These are phyloP conservation scores for Citrus maxima DNA, from an alignment of 345 rosid genomes.

Conservation along the genomic window DNA sequence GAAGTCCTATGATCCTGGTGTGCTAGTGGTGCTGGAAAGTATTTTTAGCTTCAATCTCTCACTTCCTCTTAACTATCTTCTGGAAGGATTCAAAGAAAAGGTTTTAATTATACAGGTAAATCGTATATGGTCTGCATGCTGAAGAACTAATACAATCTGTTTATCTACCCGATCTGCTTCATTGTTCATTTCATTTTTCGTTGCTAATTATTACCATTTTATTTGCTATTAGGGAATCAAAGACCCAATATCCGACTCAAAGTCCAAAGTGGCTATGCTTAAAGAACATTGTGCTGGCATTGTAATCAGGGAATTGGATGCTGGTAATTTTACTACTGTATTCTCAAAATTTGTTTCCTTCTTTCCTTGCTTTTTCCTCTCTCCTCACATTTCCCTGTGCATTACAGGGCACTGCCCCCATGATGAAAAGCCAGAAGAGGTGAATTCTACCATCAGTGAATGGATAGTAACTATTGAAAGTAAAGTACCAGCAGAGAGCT, in stretches of 20 bases:
- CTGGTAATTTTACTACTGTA: constrained; percentile 40
- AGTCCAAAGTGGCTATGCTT: constrained; percentile 59
- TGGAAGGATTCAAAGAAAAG: constrained; percentile 53
- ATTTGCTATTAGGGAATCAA: constrained; percentile 60
- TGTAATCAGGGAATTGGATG: constrained; percentile 53
- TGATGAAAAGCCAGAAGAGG: constrained; percentile 71
- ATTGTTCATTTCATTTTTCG: not conserved
- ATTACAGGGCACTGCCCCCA: constrained; percentile 81
- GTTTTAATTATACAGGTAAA: constrained; percentile 72
- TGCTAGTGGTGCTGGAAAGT: constrained; percentile 68
- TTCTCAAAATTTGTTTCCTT: constrained; percentile 1
- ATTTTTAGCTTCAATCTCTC: constrained; percentile 81
- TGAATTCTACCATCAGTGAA: constrained; percentile 47
- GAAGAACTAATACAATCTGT: not conserved
- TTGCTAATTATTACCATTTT: not conserved
- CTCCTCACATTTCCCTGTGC: not conserved
- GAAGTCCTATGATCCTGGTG: constrained; percentile 88
- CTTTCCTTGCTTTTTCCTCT: too few relatives aligned
- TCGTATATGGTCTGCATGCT: not conserved
- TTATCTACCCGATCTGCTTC: not conserved
- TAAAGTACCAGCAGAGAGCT: constrained; percentile 14
- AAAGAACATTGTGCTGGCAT: constrained; percentile 49
- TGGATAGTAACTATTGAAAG: constrained; percentile 46
- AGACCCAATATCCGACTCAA: constrained; percentile 71
- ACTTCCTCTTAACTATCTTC: constrained; percentile 69